Base-by-base conservation (phyloP, 2,329 filamentous ascomycete species). In the Apiospora aurea region DNA sequence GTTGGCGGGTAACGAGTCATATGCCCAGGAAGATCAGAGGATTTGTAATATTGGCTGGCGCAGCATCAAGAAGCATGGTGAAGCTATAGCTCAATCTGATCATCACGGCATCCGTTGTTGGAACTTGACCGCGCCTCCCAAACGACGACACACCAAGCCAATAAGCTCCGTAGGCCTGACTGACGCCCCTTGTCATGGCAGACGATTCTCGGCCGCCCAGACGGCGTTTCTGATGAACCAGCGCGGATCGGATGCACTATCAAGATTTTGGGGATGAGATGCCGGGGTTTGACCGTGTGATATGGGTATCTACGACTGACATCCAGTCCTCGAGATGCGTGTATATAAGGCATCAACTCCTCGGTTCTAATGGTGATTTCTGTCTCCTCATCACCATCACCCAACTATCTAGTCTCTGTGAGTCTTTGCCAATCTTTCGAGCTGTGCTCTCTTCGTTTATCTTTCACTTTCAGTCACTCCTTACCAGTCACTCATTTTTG, bases 391-490 rank as follows among this genome's bases (percentile, higher is more conserved):
- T 69, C 67, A 34, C 67, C 43, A 34, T 49, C 67, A 69, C 24
- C 67, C 43, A 69, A 49, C 43, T 24, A 69, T 49, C 67, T 69
- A 47, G 26, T 47, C 47, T 38, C n/a, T n/a, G 26, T 49, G 4
- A 38, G 26, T 44, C 7, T 70, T 51, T 44, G 26, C 67, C 24
- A 16, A 71, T 77, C 69, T 64, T n/a, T 49, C 11, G 53, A 79
- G 77, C 77, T 79, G 77, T 72, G 77, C 77, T 79, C 77, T 75
- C 72, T 73, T 71, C 46, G 67, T 79, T 77, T 75, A 74, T 46
- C 34, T 64, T 76, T 75, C 73, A 61, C 67, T 49, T 69, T 26
- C 44, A n/a, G 44, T 43, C 29, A 47, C n/a, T 69, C 38, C 21
- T 47, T 49, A 69, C 67, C 67, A 74, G 74, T 71, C 72, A 44